Evolutionary conservation across 345 rosid genomes (phyloP), one percentile per base, ranked within the genome.

Genomic region (Bruguiera gymnorhiza): DNA sequence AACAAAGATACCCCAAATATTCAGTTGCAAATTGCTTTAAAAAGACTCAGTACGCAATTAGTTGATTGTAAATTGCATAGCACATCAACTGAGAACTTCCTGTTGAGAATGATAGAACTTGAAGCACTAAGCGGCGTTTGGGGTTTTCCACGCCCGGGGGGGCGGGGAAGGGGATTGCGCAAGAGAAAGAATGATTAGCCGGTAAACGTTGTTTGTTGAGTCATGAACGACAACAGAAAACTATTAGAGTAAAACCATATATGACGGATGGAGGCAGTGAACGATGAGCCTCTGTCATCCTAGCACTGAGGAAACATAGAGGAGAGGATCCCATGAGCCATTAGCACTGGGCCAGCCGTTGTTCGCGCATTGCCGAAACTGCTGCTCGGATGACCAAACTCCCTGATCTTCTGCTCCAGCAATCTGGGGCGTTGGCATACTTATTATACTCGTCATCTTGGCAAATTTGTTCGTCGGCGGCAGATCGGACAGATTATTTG

Each of bases 251-350:
- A 18, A 29, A 29, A 51, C 0, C 54, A 34, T 34, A 34, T 34
- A 51, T 13, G 54, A 6, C 3, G 56, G 32, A 9, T 46, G 48
- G 9, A 9, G 21, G n/a, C 26, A 46, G 15, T 46, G 26, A 26
- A 0, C 48, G 21, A 6, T 27, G 36, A 65, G 2, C 10, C 53
- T 53, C 18, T 57, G 51, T 81, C 70, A 82, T 9, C 84, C 82
- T 24, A 82, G 72, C 66, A 69, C 73, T 39, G 82, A 80, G 24
- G 84, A 76, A 59, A 73, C 75, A 64, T 67, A 82, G n/a, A 82
- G 68, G 30, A 78, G 68, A 63, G 84, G 88, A 78, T 85, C 88
- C 83, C 88, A 84, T 20, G 70, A 51, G 52, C 46, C 58, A 39
- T 52, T 71, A 55, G 60, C 57, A 36, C 66, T 76, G 6, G 11